Base-by-base conservation (phyloP, 306 rosid genomes). In the Rubus parviflorus region DNA sequence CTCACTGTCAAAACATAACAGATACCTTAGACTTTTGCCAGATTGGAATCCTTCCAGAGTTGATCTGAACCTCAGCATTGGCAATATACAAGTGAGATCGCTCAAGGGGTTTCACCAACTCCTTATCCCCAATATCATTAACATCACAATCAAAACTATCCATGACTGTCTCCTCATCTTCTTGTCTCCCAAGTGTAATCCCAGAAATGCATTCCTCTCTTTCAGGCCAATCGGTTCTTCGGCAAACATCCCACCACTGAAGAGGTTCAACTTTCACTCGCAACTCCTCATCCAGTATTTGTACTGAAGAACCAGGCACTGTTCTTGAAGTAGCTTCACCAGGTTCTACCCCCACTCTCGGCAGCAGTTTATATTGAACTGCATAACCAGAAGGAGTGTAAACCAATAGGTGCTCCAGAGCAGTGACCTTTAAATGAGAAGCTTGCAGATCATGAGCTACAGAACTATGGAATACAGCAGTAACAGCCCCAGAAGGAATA, bases 171-270 rank as follows among this genome's bases (percentile, higher is more conserved):
- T 85, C 87, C 6, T 64, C 78, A 73, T 85, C 73, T 76, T 84
- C 89, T 67, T 67, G 85, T 82, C 80, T 88, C 83, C 77, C 74
- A 54, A 79, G 77, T 74, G 77, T 73, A 78, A 78, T 89, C 74
- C 88, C 89, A 40, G 83, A 79, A 54, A 93, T 68, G 76, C 69
- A 35, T 79, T 87, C 92, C 87, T 96, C 99, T 73, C 82, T 85
- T 81, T 96, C 99, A 67, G 96, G 90, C 98, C 99, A 93, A 83
- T 88, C 88, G 84, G 75, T 84, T 84, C 96, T 83, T 84, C 97
- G 87, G 82, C 99, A 93, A 81, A 85, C 91, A 88, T 92, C 97
- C 99, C 98, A 96, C 96, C 96, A 92, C 77, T 87, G 99, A 82
- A 92, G 81, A 69, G 96, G 94, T 81, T 96, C 99, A 84, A 91